Evolutionary conservation across 2,329 filamentous ascomycete genomes (phyloP).

Genomic region (Volutella citrinella): DNA sequence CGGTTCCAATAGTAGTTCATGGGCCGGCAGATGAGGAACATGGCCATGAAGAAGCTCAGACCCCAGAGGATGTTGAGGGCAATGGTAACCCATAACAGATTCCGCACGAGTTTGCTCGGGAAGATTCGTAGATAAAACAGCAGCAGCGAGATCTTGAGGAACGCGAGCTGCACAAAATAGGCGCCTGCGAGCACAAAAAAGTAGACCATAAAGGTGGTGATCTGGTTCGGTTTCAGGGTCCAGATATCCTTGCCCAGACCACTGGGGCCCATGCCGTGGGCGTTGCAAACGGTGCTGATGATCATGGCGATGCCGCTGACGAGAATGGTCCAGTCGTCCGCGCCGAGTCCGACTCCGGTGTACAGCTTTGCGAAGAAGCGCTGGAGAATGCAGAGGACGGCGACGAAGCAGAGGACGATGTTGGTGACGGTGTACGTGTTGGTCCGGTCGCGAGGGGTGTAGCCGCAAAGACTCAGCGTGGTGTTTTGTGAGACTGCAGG

Average conservation of each 20-base stretch:
- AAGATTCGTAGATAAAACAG: constrained; percentile 57
- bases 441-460: too few species aligned
- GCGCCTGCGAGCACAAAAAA: constrained; percentile 42
- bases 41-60: constrained; percentile 39
- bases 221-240: constrained; percentile 39
- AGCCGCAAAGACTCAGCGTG: too few species aligned
- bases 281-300: constrained; percentile 28
- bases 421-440: too few species aligned
- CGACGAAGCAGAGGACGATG: too few species aligned
- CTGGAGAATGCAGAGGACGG: too few species aligned
- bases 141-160: constrained; percentile 50
- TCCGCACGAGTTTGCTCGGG: constrained; percentile 35
- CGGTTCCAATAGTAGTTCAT: constrained; percentile 50
- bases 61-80: constrained; percentile 38
- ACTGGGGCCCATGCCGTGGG: constrained; percentile 29
- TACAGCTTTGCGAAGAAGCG: too few species aligned
- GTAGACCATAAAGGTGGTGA: constrained; percentile 42
- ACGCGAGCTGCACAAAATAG: constrained; percentile 45
- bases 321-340: constrained; percentile 38
- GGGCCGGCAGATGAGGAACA: constrained; percentile 50
- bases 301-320: constrained; percentile 25
- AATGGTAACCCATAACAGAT: constrained; percentile 40
- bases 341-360: too few species aligned
- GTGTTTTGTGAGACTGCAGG: too few species aligned
- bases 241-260: constrained; percentile 51